Percentiles rank a stretch among this genome's conserved stretches.
phyloP scores from a whole-genome alignment of 768 basidiomycete genomes.

The Leccinum longicurvipes region DNA sequence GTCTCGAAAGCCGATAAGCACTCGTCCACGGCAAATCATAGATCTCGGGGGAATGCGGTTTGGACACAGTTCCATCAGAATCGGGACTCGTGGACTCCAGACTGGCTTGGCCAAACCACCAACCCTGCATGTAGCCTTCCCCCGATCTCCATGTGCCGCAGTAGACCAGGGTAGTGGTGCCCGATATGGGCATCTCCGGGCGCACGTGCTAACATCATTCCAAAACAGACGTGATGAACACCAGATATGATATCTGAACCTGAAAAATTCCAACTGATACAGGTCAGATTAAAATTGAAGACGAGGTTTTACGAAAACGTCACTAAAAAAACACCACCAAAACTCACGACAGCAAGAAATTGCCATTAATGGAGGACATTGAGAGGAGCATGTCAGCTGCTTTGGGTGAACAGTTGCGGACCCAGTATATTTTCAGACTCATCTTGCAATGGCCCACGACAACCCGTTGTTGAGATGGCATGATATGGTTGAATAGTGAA shows the following conservation, averaged over 20 bases:
- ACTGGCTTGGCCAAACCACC: too few relatives aligned
- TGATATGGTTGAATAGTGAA: too few relatives aligned
- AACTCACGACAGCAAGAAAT: background rate
- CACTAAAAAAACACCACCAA: too few relatives aligned
- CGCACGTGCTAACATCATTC: background rate
- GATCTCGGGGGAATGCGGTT: background rate
- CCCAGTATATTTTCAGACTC: too few relatives aligned
- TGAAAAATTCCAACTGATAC: background rate
- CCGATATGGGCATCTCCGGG: too few relatives aligned
- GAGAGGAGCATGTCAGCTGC: too few relatives aligned
- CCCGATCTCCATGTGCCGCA: background rate
- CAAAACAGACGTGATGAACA: background rate
- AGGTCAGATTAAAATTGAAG: too few relatives aligned
- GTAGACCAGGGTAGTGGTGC: background rate
- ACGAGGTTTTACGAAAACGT: background rate
- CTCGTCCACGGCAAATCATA: background rate
- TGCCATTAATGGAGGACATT: background rate
- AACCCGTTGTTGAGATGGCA: too few relatives aligned
- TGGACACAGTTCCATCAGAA: background rate
- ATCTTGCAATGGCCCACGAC: too few relatives aligned
- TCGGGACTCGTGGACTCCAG: background rate
- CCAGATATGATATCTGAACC: background rate
- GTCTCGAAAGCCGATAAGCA: background rate
- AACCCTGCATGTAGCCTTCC: too few relatives aligned
- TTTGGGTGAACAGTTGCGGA: background rate